Conservation (phyloP, 2,329 filamentous ascomycete species). For the Sclerotinia sclerotiorum region DNA sequence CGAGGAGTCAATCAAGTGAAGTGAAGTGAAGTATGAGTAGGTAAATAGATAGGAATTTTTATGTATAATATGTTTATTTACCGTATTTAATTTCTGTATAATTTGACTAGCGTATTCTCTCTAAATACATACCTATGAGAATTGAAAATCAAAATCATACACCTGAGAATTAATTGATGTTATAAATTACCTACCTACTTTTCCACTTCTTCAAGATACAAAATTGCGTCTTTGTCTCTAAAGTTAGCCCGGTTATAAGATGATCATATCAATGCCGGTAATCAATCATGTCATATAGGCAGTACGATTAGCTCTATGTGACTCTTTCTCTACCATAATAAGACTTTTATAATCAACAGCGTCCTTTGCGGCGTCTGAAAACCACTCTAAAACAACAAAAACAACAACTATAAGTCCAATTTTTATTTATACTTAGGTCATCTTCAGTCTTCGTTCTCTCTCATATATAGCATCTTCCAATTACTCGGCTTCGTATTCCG, state of each 20-base stretch:
- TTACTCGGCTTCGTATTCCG: background rate
- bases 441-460: background rate
- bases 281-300: no score
- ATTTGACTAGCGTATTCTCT: no score
- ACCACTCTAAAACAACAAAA: background rate
- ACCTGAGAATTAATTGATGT: no score
- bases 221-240: constrained; percentile 1
- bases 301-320: background rate
- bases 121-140: no score
- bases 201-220: background rate
- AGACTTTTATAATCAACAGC: background rate
- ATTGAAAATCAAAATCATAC: no score
- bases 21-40: no score
- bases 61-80: no score
- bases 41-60: no score
- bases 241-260: background rate
- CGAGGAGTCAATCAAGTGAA: no score
- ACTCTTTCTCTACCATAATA: background rate
- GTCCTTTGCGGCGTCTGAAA: constrained; percentile 11
- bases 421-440: background rate
- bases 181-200: no score
- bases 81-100: no score
- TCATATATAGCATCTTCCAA: background rate
- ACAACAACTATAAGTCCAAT: background rate
- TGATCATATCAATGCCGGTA: background rate